Evolutionary conservation across 768 basidiomycete genomes (phyloP).

Genomic region (Pleurotus pulmonarius): DNA sequence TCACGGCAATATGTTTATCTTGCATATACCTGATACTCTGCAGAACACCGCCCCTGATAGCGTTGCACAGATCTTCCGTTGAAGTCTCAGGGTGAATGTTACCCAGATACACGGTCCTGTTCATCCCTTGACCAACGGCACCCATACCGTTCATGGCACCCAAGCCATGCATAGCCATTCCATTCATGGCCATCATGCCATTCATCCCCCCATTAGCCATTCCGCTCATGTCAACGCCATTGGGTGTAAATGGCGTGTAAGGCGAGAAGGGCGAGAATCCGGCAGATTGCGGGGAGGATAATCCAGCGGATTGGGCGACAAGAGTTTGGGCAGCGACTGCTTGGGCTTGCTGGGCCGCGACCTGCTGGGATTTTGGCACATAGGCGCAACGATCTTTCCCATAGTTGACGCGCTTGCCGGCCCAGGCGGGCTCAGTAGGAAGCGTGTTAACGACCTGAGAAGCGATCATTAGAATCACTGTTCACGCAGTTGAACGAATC

Average conservation of each 20-base stretch:
- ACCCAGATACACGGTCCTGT: conserved; percentile 92
- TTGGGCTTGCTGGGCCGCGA: conserved; percentile 81
- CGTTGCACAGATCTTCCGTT: conserved; percentile 93
- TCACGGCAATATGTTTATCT: conserved; percentile 94
- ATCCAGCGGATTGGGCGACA: conserved; percentile 50
- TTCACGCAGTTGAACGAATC: neutral
- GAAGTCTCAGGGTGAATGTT: conserved; percentile 97
- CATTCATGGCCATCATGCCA: too few relatives aligned
- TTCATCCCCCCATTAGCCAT: conserved; percentile 21
- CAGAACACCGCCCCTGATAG: conserved; percentile 93
- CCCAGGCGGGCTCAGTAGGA: conserved; percentile 90
- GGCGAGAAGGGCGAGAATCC: conserved; percentile 45
- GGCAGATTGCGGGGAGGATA: conserved; percentile 21
- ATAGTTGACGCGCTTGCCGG: conserved; percentile 94
- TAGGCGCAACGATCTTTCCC: conserved; percentile 99
- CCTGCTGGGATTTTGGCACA: conserved; percentile 93
- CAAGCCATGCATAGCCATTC: conserved; percentile 11
- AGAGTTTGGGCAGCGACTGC: conserved; percentile 78
- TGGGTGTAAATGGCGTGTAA: conserved; percentile 51
- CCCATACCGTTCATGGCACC: conserved; percentile 18
- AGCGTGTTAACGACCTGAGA: conserved; percentile 87
- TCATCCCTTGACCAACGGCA: conserved; percentile 50
- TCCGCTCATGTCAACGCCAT: conserved; percentile 37
- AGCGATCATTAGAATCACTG: too few relatives aligned
- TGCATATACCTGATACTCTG: conserved; percentile 95